Percentiles rank a stretch among this genome's conserved stretches.
Conservation (phyloP, 2,329 filamentous ascomycete species). For the Ascochyta fabae region DNA sequence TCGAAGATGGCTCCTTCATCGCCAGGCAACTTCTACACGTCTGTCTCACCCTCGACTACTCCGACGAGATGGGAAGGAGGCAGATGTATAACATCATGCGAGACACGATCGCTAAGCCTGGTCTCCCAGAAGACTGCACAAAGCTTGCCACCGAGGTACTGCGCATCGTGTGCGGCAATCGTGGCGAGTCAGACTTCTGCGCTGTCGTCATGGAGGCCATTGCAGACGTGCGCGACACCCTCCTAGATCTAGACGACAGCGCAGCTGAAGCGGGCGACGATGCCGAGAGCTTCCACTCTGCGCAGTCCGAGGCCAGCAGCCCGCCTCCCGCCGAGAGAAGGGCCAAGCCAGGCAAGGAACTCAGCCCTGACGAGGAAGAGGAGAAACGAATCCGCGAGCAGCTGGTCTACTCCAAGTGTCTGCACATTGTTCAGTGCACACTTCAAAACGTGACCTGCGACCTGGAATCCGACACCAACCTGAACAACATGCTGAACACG, state of each 20-base stretch:
- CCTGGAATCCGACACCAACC: constrained; percentile 84
- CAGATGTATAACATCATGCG: constrained; percentile 95
- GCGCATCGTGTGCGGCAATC: constrained; percentile 79
- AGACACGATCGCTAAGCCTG: constrained; percentile 82
- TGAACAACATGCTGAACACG: constrained; percentile 98
- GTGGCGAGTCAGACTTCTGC: constrained; percentile 83
- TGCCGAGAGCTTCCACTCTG: constrained; percentile 85
- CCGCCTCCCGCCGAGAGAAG: constrained; percentile 56
- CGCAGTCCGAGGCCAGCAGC: constrained; percentile 80
- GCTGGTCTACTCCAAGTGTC: constrained; percentile 96
- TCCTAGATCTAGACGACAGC: constrained; percentile 67
- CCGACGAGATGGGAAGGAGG: constrained; percentile 91
- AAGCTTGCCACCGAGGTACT: constrained; percentile 84
- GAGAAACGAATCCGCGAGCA: constrained; percentile 86
- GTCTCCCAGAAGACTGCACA: constrained; percentile 90
- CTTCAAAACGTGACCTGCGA: constrained; percentile 88
- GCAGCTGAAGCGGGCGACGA: constrained; percentile 54
- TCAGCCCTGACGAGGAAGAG: constrained; percentile 61
- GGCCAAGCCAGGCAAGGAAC: constrained; percentile 45
- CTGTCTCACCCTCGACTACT: constrained; percentile 89
- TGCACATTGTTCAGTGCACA: constrained; percentile 98
- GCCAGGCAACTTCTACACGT: constrained; percentile 95
- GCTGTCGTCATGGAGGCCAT: constrained; percentile 90
- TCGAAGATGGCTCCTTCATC: constrained; percentile 90
- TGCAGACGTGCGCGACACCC: constrained; percentile 94